phyloP scores from a whole-genome alignment of 192 early-diverging fungal genomes.

The Entomortierella chlamydospora region DNA sequence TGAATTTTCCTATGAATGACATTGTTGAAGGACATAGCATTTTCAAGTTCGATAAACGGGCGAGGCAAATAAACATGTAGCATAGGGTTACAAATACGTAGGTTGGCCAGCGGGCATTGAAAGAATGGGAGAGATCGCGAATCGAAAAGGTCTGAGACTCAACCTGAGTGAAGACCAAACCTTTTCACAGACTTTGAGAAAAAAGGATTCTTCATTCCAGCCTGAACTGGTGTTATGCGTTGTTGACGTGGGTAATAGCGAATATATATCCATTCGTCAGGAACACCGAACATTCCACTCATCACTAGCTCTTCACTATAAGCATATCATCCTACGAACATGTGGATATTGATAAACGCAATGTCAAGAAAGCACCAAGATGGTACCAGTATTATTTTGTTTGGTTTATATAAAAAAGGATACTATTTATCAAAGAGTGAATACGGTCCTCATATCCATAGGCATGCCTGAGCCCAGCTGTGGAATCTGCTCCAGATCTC shows the following conservation, averaged over 20 bases:
- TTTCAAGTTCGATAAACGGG: background rate
- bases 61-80: background rate
- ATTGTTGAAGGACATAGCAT: conserved; percentile 2
- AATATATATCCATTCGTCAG: too few species aligned
- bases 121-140: background rate
- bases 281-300: too few species aligned
- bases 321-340: too few species aligned
- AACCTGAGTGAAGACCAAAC: background rate
- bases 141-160: too few species aligned
- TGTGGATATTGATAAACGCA: too few species aligned
- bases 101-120: background rate
- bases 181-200: background rate
- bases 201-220: conserved; percentile 1
- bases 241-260: too few species aligned
- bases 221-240: background rate
- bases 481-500: conserved; percentile 49
- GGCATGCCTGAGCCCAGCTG: conserved; percentile 47
- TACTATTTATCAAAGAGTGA: conserved; percentile 36
- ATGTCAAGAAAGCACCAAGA: too few species aligned
- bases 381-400: too few species aligned
- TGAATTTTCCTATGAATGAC: conserved; percentile 19
- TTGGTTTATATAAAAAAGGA: too few species aligned
- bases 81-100: background rate
- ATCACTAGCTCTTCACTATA: too few species aligned
- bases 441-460: conserved; percentile 48